Base-by-base conservation (phyloP, 202 grass and related monocot species). In the Setaria italica region DNA sequence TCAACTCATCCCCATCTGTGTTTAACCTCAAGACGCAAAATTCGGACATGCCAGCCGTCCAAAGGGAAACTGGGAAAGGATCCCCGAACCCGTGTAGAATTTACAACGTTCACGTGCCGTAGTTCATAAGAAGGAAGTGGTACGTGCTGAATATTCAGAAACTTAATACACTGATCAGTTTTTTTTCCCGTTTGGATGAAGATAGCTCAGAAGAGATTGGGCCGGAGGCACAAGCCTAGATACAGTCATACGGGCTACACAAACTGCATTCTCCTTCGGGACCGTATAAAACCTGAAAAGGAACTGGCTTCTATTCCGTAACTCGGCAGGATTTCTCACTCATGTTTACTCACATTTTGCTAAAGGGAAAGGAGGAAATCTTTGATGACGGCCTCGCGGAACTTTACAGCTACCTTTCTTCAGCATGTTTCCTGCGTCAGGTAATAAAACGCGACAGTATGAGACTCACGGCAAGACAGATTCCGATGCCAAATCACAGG, bases 361-460 rank as follows among this genome's bases (percentile, higher is more conserved):
- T 19, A 79, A 58, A 66, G 9, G 62, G 25, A 7, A 19, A 0
- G 69, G 34, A 15, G 17, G 14, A 13, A 10, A 62, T 64, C 53
- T 47, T 47, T 76, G 47, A 45, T 11, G 46, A 71, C 55, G 5
- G 37, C 21, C 70, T 83, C 50, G 35, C 41, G 1, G 32, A 79
- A 64, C 29, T 78, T 82, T 39, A 35, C 7, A 16, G 39, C 32
- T 87, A 84, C 77, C 30, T 76, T 21, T 81, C 81, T 33, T 55
- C 48, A 81, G 81, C 37, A 57, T 90, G 70, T 77, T 90, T 90
- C 89, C 89, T 90, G 85, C 6, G 29, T 78, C 17, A 74, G 53
- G 67, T 79, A 56, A 70, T 79, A 56, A 70, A 74, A 90, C 34
- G 41, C 4, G 62, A 33, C n/a, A 37, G 82, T 59, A 51, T 70